phyloP scores from a whole-genome alignment of 2,329 filamentous ascomycete genomes.

The Didymella pomorum region DNA sequence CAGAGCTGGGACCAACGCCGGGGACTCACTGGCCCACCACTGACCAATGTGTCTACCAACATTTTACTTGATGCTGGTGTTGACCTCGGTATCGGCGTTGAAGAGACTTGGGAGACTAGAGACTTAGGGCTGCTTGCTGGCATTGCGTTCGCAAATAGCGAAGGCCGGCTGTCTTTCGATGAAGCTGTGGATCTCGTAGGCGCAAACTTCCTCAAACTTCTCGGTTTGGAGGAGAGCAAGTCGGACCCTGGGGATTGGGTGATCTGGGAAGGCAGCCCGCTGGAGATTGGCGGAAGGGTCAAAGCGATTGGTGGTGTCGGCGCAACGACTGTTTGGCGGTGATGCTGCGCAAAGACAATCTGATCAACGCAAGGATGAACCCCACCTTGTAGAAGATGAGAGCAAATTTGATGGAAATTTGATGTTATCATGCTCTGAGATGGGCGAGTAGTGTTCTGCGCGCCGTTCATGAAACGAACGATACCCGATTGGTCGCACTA shows the following conservation, averaged over 20 bases:
- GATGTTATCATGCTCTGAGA: slow-evolving; percentile 9
- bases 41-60: slow-evolving; percentile 70
- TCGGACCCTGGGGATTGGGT: slow-evolving; percentile 61
- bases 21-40: slow-evolving; percentile 68
- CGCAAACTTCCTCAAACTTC: slow-evolving; percentile 64
- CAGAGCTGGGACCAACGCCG: slow-evolving; percentile 68
- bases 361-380: slow-evolving; percentile 6
- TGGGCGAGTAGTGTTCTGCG: slow-evolving; percentile 10
- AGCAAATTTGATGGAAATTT: slow-evolving; percentile 12
- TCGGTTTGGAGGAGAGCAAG: slow-evolving; percentile 56
- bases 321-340: slow-evolving; percentile 22
- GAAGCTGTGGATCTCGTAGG: slow-evolving; percentile 66
- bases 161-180: slow-evolving; percentile 62
- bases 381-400: background rate
- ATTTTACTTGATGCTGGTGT: slow-evolving; percentile 67
- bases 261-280: slow-evolving; percentile 68
- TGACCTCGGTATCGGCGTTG: slow-evolving; percentile 64
- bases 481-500: slow-evolving; percentile 15
- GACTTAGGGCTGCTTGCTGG: slow-evolving; percentile 69
- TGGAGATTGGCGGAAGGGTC: slow-evolving; percentile 66
- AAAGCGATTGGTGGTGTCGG: slow-evolving; percentile 31
- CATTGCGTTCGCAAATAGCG: slow-evolving; percentile 65
- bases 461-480: slow-evolving; percentile 13
- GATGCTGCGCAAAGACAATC: background rate
- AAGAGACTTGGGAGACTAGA: slow-evolving; percentile 69